Percentiles rank a stretch among this genome's conserved stretches.
Conservation (phyloP, 208 protist species). For the Acanthamoeba sp. region DNA sequence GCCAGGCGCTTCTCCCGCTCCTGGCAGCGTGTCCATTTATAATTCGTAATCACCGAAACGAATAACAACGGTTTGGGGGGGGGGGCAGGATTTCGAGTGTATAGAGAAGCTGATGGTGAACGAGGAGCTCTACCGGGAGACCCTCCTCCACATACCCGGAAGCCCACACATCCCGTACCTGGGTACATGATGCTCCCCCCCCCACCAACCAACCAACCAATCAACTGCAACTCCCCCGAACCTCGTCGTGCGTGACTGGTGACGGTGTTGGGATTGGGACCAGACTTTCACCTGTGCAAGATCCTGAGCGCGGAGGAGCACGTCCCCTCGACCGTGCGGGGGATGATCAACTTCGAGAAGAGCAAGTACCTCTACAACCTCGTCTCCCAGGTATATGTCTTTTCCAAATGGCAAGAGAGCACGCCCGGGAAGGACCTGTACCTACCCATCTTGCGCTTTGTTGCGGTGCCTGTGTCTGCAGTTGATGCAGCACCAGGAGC, state of each 20-base stretch:
- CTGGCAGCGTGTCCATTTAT: neutral
- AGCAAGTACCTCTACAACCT: conserved; percentile 72
- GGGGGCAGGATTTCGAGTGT: conserved; percentile 38
- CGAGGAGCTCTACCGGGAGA: conserved; percentile 46
- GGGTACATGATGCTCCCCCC: neutral
- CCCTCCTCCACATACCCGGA: conserved; percentile 5
- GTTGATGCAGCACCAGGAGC: conserved; percentile 57
- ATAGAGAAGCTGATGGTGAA: conserved; percentile 67
- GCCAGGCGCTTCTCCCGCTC: neutral
- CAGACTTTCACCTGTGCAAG: conserved; percentile 53
- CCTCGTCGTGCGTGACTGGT: neutral
- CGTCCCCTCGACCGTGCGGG: neutral
- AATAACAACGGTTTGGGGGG: neutral
- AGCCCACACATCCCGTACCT: conserved; percentile 62
- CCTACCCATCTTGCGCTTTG: neutral
- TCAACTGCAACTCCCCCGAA: too few species aligned
- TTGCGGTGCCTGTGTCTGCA: neutral
- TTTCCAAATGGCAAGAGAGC: too few species aligned
- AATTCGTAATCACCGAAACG: too few species aligned
- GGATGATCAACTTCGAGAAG: conserved; percentile 62
- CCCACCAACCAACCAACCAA: too few species aligned
- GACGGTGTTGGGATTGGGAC: neutral
- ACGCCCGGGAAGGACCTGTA: too few species aligned
- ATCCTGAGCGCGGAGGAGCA: conserved; percentile 35
- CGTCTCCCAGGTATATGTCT: conserved; percentile 48